These are phyloP conservation scores for Aspergillus transmontanensis DNA, from an alignment of 2,329 filamentous ascomycete genomes.

Conservation along the genomic window DNA sequence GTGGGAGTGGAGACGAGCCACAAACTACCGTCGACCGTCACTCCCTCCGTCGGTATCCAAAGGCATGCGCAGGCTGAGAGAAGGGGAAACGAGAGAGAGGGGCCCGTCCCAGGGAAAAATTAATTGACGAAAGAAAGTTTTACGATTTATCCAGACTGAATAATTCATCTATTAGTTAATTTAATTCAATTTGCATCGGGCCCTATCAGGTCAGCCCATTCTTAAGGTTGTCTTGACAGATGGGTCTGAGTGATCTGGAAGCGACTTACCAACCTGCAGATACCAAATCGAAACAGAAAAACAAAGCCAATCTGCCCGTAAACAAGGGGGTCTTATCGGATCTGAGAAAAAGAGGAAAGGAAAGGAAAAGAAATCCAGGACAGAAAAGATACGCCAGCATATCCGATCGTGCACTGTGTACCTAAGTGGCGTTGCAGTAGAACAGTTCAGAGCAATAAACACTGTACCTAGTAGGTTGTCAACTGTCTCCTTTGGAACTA, in stretches of 20 bases:
- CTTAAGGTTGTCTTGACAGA: slow-evolving; percentile 32
- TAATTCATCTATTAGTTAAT: slow-evolving; percentile 6
- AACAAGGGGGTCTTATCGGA: slow-evolving; percentile 1
- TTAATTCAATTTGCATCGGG: background rate
- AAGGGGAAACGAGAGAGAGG: slow-evolving; percentile 13
- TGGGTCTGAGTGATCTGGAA: slow-evolving; percentile 26
- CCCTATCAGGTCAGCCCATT: slow-evolving; percentile 11
- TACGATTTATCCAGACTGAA: slow-evolving; percentile 1
- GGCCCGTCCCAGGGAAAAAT: slow-evolving; percentile 4
- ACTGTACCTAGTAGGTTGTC: background rate
- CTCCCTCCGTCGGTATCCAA: slow-evolving; percentile 17
- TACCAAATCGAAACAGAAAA: background rate
- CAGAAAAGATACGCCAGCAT: background rate
- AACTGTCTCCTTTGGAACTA: background rate
- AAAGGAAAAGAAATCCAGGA: background rate
- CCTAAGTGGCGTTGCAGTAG: slow-evolving; percentile 10
- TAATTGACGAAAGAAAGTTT: background rate
- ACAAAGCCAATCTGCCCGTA: background rate
- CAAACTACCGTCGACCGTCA: slow-evolving; percentile 25
- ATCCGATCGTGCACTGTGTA: background rate
- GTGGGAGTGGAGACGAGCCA: slow-evolving; percentile 26
- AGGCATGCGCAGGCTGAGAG: slow-evolving; percentile 16
- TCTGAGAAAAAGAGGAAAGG: background rate
- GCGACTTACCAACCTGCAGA: slow-evolving; percentile 11
- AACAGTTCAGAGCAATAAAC: slow-evolving; percentile 11